Base-by-base conservation (phyloP, 306 rosid genomes). In the Cercis canadensis region DNA sequence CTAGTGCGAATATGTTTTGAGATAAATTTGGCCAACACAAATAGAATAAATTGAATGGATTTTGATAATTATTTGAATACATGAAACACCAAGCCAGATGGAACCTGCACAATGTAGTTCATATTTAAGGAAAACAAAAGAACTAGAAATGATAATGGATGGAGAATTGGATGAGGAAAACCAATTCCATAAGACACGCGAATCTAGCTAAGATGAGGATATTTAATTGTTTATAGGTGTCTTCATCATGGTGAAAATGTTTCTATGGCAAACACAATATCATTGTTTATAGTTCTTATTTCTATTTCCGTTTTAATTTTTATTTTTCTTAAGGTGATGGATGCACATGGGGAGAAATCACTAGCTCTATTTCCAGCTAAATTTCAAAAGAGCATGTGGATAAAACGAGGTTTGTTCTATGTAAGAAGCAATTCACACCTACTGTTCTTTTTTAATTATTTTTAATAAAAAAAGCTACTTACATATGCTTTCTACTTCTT, bases 301-400 rank as follows among this genome's bases (percentile, higher is more conserved):
- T 40, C 16, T 55, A 49, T 34, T 60, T 69, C 17, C 31, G 17
- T 55, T 52, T n/a, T 67, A 58, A 34, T 78, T 56, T 57, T 8
- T 72, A 11, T 62, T 12, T 62, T 56, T 65, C 31, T 36, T 44
- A 65, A 93, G 98, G 95, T 94, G 55, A 86, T 86, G 95, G 98
- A 90, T 90, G 84, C 91, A 13, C 41, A 44, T 36, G 96, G 97
- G 7, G 81, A 78, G 65, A 84, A 83, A 45, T 91, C 85, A 31
- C 72, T 94, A 58, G 97, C 97, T 15, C 71, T 90, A 55, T 86
- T 90, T 84, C 98, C 96, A 36, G 97, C 98, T 6, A 94, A 87
- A 87, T 90, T 94, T 78, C 92, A 83, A 57, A 90, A 81, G 75
- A 94, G 92, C 85, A 86, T 94, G 96, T 94, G 97, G 98, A 94